Base-by-base conservation (phyloP, 202 grass and related monocot genomes). In the Saccharum hybrid region DNA sequence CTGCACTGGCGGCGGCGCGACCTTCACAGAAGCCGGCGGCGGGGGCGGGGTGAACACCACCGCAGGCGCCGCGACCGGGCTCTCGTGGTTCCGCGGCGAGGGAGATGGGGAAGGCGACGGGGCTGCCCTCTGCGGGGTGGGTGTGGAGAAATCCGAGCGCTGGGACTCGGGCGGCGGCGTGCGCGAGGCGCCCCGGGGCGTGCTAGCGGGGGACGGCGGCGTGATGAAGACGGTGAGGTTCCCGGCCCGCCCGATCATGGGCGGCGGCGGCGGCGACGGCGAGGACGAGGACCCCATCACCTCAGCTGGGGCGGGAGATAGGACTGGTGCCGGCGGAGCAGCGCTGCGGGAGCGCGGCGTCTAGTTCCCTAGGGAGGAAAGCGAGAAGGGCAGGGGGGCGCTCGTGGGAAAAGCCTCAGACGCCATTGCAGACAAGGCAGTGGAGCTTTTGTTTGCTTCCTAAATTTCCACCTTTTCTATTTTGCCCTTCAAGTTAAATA, bases 141-240 rank as follows among this genome's bases (percentile, higher is more conserved):
- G 76, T 2, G 74, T 82, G 5, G 84, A 66, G 7, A 89, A 38
- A 19, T 71, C 72, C 6, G 88, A 56, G 66, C 52, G 82, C 54
- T 84, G 92, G 66, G 70, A 40, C 26, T 81, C 85, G 39, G 82
- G 76, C 37, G 83, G 88, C 13, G 79, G 49, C 3, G 28, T n/a
- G 36, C 62, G 77, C 45, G 82, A 66, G 63, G 70, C 74, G 31
- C 51, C 51, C 57, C 87, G 72, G 18, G 83, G 82, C 2, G 74
- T 81, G 67, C 74, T 72, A 6, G 79, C 74, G 36, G 87, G 74
- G 3, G 85, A 81, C 41, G 81, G 87, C 68, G 94, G 94, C 63
- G 91, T 97, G 71, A 97, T 94, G 88, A 97, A 97, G 71, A 97
- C 86, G n/a, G 94, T 97, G 75, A 92, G 89, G 63, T 91, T 97